phyloP scores from a whole-genome alignment of 2,329 filamentous ascomycete genomes.

The Trichoderma aggressivum region DNA sequence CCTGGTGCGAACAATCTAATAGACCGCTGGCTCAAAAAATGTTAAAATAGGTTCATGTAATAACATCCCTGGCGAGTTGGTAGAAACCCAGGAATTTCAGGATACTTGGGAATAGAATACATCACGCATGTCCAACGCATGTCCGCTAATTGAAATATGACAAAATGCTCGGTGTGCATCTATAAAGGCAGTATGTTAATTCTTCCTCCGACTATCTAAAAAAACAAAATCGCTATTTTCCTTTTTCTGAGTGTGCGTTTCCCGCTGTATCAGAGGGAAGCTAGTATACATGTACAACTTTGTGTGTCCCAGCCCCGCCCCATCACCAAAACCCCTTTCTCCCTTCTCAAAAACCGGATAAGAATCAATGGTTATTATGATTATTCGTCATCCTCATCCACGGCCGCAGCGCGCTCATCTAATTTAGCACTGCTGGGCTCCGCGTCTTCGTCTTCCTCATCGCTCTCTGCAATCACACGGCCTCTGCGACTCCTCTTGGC shows the following conservation, averaged over 20 bases:
- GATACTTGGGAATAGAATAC: constrained; percentile 7
- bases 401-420: constrained; percentile 41
- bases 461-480: constrained; percentile 49
- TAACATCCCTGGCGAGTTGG: not conserved
- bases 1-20: not conserved
- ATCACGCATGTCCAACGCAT: not conserved
- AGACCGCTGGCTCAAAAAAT: not conserved
- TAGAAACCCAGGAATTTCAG: not conserved
- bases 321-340: not conserved
- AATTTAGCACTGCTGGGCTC: constrained; percentile 20
- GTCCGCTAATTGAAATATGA: not conserved
- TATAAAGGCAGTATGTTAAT: constrained; percentile 3
- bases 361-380: not conserved
- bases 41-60: not conserved
- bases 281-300: constrained; percentile 16
- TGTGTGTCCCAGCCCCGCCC: not conserved
- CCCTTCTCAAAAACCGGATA: not conserved
- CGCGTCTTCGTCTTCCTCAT: constrained; percentile 49
- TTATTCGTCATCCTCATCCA: constrained; percentile 23
- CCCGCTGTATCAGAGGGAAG: not conserved
- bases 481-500: constrained; percentile 49
- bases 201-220: not conserved
- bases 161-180: not conserved
- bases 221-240: not conserved
- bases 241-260: not conserved